These are phyloP conservation scores for Starmerella bacillaris DNA, from an alignment of 805 yeast genomes.

Conservation along the genomic window DNA sequence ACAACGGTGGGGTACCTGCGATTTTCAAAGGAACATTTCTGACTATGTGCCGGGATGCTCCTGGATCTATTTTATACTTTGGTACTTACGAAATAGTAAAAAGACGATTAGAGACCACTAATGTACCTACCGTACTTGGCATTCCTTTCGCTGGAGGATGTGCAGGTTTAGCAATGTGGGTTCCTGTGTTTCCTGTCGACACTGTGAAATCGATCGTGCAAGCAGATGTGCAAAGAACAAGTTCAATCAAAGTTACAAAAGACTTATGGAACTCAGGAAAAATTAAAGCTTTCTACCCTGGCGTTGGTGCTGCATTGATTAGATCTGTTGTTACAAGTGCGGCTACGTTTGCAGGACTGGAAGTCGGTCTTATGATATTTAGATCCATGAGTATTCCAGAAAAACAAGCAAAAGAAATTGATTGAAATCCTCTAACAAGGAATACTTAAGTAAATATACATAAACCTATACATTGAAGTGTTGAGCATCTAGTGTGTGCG, in stretches of 20 bases:
- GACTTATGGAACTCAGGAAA: constrained; percentile 43
- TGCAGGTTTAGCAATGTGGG: constrained; percentile 97
- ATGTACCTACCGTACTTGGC: constrained; percentile 48
- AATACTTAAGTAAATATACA: neutral
- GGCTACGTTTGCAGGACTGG: constrained; percentile 95
- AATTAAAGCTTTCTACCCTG: constrained; percentile 86
- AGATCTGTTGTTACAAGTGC: constrained; percentile 98
- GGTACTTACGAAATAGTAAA: constrained; percentile 83
- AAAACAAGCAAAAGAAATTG: neutral
- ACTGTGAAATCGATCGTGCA: constrained; percentile 78
- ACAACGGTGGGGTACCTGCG: constrained; percentile 66
- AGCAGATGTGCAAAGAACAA: constrained; percentile 33
- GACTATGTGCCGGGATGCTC: constrained; percentile 90
- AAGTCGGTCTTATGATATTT: constrained; percentile 29
- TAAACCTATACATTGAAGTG: neutral
- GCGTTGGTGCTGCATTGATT: constrained; percentile 84
- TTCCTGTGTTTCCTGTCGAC: constrained; percentile 86
- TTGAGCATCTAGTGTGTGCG: too few relatives aligned
- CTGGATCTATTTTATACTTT: constrained; percentile 88
- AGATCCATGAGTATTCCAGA: too few relatives aligned
- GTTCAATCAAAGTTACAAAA: constrained; percentile 43
- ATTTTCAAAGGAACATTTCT: constrained; percentile 83
- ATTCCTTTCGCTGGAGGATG: constrained; percentile 83
- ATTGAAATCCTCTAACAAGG: neutral
- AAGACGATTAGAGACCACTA: constrained; percentile 29